Evolutionary conservation across 768 basidiomycete species (phyloP).

Genomic region (Tricholoma hemisulphureum): DNA sequence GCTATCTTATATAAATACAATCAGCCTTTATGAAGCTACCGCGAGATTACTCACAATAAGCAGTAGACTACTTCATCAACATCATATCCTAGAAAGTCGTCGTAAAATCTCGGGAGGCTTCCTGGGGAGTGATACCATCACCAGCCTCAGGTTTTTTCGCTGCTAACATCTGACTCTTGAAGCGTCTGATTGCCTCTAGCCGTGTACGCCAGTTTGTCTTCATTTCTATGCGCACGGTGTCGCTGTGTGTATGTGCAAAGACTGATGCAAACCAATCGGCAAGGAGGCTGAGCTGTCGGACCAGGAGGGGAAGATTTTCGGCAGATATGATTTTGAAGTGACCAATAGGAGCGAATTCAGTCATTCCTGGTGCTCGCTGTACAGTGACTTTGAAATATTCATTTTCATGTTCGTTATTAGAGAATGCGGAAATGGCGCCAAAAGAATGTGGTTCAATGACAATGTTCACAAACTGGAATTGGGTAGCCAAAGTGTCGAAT

Average conservation of each 20-base stretch:
- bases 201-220: conserved; percentile 88
- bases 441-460: conserved; percentile 92
- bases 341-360: conserved; percentile 90
- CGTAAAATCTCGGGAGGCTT: conserved; percentile 58
- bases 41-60: too few species aligned
- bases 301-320: conserved; percentile 78
- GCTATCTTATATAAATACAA: not conserved
- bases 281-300: conserved; percentile 83
- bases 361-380: conserved; percentile 86
- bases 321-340: conserved; percentile 94
- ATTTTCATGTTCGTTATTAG: conserved; percentile 80
- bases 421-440: conserved; percentile 81
- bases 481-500: conserved; percentile 88
- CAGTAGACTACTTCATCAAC: not conserved
- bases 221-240: conserved; percentile 71
- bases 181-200: conserved; percentile 74
- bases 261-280: conserved; percentile 90
- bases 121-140: conserved; percentile 52
- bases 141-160: conserved; percentile 21
- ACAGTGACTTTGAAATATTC: conserved; percentile 96
- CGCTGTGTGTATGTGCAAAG: conserved; percentile 69
- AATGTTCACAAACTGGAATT: conserved; percentile 97
- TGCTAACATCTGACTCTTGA: conserved; percentile 43
- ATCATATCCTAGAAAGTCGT: conserved; percentile 38
- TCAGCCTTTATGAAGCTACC: not conserved